Base-by-base conservation (phyloP, 2,329 filamentous ascomycete genomes). In the Penicillium frequentans region DNA sequence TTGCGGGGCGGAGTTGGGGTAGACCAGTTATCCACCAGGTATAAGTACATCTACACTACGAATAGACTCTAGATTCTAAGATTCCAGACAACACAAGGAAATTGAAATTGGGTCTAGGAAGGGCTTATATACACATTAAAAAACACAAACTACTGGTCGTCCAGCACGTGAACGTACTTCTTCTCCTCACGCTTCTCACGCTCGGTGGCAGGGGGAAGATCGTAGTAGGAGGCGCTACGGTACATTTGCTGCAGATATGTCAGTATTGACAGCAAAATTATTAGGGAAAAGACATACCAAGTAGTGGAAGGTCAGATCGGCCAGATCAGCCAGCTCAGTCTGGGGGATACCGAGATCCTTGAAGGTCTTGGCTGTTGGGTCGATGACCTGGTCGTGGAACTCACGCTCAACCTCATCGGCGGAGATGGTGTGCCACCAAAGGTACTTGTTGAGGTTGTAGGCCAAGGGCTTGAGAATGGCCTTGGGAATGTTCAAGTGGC, bases 101-200 rank as follows among this genome's bases (percentile, higher is more conserved):
- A 71, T 69, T 58, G 59, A 50, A 64, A 56, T 60, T 69, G 68
- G 55, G 68, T 73, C 70, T 73, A 74, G 70, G 65, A 64, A 63
- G 63, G 62, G 64, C 68, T 71, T 75, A 76, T 75, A 67, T 75
- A 76, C 73, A 75, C 63, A 64, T 66, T 67, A 67, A 67, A 70
- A 70, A 70, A 69, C 62, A 70, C 59, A 63, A 62, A 64, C 69
- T 87, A 95, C 82, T 92, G 86, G 75, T 95, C 89, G 74, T 96
- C 91, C 72, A 91, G 81, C 60, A 99, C 93, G 76, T 99, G 95
- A 75, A 98, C 81, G 76, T 96, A 99, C 83, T 97, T 95, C 85
- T 88, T 95, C 79, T 98, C 93, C 77, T 98, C 93, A 69, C 85
- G 84, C 84, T 88, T 95, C 83, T 99, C 95, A 77, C 89, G 90